Conservation (phyloP, 1,284 basidiomycete genomes). For the Pseudozyma sp. region DNA sequence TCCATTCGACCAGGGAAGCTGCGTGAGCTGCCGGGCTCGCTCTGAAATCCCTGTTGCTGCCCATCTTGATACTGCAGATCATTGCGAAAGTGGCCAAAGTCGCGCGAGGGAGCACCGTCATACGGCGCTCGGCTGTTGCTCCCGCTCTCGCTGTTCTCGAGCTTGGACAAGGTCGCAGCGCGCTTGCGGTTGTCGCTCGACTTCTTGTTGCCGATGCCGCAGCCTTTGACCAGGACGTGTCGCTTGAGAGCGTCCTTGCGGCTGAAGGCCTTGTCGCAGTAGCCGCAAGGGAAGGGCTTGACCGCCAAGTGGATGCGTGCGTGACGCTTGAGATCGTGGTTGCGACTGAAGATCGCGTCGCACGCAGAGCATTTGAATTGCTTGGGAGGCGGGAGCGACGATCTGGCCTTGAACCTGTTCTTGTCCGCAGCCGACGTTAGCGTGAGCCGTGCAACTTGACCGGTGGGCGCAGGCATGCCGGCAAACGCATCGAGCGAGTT, state of each 20-base stretch:
- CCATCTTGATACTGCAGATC: constrained; percentile 22
- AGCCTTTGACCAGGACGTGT: constrained; percentile 59
- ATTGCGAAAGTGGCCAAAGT: constrained; percentile 35
- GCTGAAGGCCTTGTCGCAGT: constrained; percentile 61
- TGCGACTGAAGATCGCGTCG: constrained; percentile 60
- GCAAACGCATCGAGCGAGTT: constrained; percentile 47
- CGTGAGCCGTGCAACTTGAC: constrained; percentile 29
- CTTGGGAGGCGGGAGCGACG: constrained; percentile 41
- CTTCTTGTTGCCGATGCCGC: constrained; percentile 54
- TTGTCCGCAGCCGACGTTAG: constrained; percentile 36
- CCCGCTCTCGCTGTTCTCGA: constrained; percentile 28
- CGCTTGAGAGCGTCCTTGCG: constrained; percentile 63
- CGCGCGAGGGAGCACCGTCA: constrained; percentile 26
- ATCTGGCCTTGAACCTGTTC: constrained; percentile 26
- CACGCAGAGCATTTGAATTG: constrained; percentile 62
- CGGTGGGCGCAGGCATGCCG: constrained; percentile 29
- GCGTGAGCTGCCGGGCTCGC: constrained; percentile 18
- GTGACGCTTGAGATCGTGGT: constrained; percentile 65
- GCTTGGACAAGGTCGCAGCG: constrained; percentile 40
- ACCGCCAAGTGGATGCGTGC: constrained; percentile 63
- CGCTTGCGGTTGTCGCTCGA: constrained; percentile 30
- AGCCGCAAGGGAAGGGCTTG: constrained; percentile 60
- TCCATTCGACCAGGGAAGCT: constrained; percentile 20
- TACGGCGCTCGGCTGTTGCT: constrained; percentile 17
- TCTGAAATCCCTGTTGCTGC: constrained; percentile 28